Percentiles rank a stretch among this genome's conserved stretches.
These are phyloP conservation scores for Raphidocelis subcapitata DNA, from an alignment of 139 green algal genomes.

Conservation along the genomic window DNA sequence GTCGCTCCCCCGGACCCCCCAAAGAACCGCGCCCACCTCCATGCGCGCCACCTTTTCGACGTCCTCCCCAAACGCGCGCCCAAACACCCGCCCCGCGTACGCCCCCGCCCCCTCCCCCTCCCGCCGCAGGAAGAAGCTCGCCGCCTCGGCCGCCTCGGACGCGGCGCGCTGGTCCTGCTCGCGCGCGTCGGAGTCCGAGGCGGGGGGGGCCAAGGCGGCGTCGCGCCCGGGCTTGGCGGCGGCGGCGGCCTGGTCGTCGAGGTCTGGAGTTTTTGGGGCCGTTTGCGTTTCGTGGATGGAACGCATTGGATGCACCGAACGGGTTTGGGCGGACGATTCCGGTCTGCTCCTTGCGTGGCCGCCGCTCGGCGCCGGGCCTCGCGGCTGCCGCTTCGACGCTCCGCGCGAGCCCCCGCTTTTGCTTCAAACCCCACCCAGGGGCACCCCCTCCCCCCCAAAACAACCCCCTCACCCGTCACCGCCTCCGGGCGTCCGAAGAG, in stretches of 20 bases:
- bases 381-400: too few relatives aligned
- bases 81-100: constrained; percentile 77
- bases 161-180: background rate
- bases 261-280: too few relatives aligned
- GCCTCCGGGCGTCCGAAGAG: constrained; percentile 82
- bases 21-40: constrained; percentile 45
- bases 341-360: too few relatives aligned
- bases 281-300: too few relatives aligned
- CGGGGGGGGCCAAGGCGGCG: background rate
- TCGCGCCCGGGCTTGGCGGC: background rate
- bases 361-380: too few relatives aligned
- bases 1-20: too few relatives aligned
- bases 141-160: constrained; percentile 10
- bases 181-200: background rate
- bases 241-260: constrained; percentile 35
- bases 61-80: constrained; percentile 63
- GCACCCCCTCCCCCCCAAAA: too few relatives aligned
- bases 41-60: constrained; percentile 70
- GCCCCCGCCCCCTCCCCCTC: constrained; percentile 52
- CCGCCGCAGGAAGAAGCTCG: constrained; percentile 46
- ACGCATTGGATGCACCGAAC: too few relatives aligned
- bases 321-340: too few relatives aligned
- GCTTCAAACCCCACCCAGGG: too few relatives aligned
- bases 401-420: too few relatives aligned
- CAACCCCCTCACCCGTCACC: constrained; percentile 52